These are phyloP conservation scores for Aspergillus ochraceoroseus DNA, from an alignment of 2,329 filamentous ascomycete genomes.

Conservation along the genomic window DNA sequence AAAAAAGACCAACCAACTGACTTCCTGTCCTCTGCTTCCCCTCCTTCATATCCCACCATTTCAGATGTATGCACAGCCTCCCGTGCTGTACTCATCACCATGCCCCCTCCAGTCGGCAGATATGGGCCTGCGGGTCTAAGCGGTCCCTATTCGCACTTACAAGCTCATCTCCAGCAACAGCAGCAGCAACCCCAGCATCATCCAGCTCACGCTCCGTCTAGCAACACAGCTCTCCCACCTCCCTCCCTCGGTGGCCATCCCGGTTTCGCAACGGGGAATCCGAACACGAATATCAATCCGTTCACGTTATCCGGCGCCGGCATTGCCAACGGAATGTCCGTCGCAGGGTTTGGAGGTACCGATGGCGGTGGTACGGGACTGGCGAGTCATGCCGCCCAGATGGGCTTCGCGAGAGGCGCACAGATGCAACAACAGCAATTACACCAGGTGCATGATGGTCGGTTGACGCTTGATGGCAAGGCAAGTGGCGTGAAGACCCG, in stretches of 20 bases:
- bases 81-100: constrained; percentile 30
- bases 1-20: constrained; percentile 20
- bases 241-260: constrained; percentile 62
- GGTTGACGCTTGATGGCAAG: constrained; percentile 53
- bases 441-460: constrained; percentile 49
- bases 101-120: constrained; percentile 57
- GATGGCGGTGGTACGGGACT: constrained; percentile 64
- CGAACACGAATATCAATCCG: constrained; percentile 63
- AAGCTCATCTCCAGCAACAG: constrained; percentile 44
- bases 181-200: constrained; percentile 43
- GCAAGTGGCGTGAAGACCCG: constrained; percentile 61
- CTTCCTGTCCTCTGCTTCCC: constrained; percentile 13
- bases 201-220: constrained; percentile 41
- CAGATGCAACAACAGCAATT: constrained; percentile 56
- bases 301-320: constrained; percentile 53
- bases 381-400: constrained; percentile 78
- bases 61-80: constrained; percentile 20
- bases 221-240: constrained; percentile 48
- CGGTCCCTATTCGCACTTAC: constrained; percentile 56
- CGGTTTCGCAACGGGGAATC: constrained; percentile 59
- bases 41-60: constrained; percentile 11
- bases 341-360: constrained; percentile 52
- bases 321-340: constrained; percentile 53
- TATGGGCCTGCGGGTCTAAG: constrained; percentile 56
- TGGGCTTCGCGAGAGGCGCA: constrained; percentile 76